These are phyloP conservation scores for Geotrichum histeridarum DNA, from an alignment of 1,139 yeast genomes.

Conservation along the genomic window DNA sequence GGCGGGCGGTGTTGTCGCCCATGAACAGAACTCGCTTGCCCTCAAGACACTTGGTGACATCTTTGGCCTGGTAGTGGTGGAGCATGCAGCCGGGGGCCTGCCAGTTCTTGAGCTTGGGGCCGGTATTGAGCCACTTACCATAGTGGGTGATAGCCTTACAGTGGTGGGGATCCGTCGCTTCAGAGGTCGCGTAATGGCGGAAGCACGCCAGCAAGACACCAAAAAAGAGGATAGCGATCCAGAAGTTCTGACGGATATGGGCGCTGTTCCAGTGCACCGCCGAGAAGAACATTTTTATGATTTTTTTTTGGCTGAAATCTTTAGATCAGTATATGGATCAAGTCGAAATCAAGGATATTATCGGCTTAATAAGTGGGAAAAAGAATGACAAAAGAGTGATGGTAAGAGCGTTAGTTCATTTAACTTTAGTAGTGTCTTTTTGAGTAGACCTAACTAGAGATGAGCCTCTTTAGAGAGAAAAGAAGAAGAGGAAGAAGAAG, in stretches of 20 bases:
- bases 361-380: too few species aligned
- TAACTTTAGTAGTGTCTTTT: too few species aligned
- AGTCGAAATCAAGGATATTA: not conserved
- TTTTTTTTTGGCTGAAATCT: not conserved
- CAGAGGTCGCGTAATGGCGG: slow-evolving; percentile 4
- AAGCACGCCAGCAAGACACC: slow-evolving; percentile 4
- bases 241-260: slow-evolving; percentile 7
- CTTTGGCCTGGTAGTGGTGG: slow-evolving; percentile 22
- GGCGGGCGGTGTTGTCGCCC: slow-evolving; percentile 29
- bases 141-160: slow-evolving; percentile 15
- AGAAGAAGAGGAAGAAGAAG: too few species aligned
- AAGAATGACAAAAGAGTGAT: too few species aligned
- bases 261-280: slow-evolving; percentile 12
- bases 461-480: too few species aligned
- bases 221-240: slow-evolving; percentile 6
- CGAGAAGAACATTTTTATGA: not conserved
- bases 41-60: slow-evolving; percentile 21
- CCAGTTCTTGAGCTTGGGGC: slow-evolving; percentile 22
- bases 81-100: slow-evolving; percentile 27
- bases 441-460: too few species aligned
- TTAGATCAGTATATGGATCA: not conserved
- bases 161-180: slow-evolving; percentile 13
- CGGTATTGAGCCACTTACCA: slow-evolving; percentile 19
- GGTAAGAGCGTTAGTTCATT: too few species aligned
- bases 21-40: slow-evolving; percentile 23